Percentiles rank a stretch among this genome's conserved stretches.
Conservation (phyloP, 2,329 filamentous ascomycete genomes). For the Huntiella decipiens region DNA sequence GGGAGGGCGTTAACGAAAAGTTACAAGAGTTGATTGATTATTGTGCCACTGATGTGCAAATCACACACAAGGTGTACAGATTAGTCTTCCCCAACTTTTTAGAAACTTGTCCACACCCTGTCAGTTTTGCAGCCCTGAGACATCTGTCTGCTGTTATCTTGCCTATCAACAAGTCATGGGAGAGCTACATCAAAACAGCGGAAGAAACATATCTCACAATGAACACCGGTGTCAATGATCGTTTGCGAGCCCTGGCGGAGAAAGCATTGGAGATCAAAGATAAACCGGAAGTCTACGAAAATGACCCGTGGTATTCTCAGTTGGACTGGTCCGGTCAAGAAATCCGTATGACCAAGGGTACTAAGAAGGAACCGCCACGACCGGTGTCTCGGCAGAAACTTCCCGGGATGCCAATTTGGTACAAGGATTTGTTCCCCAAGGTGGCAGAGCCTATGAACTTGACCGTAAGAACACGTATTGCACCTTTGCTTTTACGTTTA, state of each 20-base stretch:
- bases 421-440: constrained; percentile 69
- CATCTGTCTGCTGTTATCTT: constrained; percentile 89
- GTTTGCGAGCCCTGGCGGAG: constrained; percentile 54
- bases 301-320: constrained; percentile 81
- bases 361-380: constrained; percentile 61
- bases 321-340: constrained; percentile 93
- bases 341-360: constrained; percentile 76
- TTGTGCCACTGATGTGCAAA: constrained; percentile 80
- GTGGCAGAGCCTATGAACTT: constrained; percentile 51
- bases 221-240: constrained; percentile 57
- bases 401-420: constrained; percentile 90
- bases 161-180: constrained; percentile 76
- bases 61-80: constrained; percentile 87
- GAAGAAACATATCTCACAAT: constrained; percentile 69
- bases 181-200: constrained; percentile 62
- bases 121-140: constrained; percentile 84
- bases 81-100: constrained; percentile 84
- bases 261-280: constrained; percentile 59
- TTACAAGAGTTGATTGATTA: constrained; percentile 78
- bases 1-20: constrained; percentile 47
- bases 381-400: constrained; percentile 74
- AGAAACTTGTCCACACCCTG: constrained; percentile 80
- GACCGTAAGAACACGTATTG: constrained; percentile 71
- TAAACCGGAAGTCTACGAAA: constrained; percentile 47
- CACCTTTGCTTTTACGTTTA: constrained; percentile 65